Evolutionary conservation across 1,139 yeast species (phyloP), one percentile per base, ranked within the genome.

Genomic region (Zygosaccharomyces pseudobailii): DNA sequence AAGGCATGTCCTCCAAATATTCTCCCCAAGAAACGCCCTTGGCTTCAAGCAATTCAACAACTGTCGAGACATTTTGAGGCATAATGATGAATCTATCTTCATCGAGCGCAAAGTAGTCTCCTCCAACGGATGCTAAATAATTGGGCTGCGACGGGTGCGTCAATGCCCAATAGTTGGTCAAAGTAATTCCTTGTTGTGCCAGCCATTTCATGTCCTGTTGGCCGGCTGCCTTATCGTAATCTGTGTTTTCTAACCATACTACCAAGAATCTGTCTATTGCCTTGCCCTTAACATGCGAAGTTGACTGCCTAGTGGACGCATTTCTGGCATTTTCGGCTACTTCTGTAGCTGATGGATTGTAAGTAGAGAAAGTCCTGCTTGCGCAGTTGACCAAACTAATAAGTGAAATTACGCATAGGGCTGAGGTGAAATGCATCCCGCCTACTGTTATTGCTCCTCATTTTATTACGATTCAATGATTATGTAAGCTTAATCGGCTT

Each of bases 101-200:
- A 46, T 63, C 67, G 45, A 74, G 65, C 19, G 76, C 74, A 50
- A 73, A 74, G 61, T 74, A 72, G 58, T 72, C 77, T 51, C 80
- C 80, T 46, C 71, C 72, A 45, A 68, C 75, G 42, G 76, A 61
- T 27, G 74, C 74, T 53, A 74, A 58, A 59, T 75, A 75, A 65
- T 75, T 75, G 53, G 79, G 78, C 66, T 75, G 75, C 1, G 79
- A 74, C 42, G 79, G 78, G 55, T 74, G 77, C 39, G 78, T 72
- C 32, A 74, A 55, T 28, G 73, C 72, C 70, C 75, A 74, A 67
- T 75, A 74, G 68, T 75, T 75, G 59, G 66, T 67, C 55, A 75
- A 65, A 32, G 66, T 61, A 46, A 74, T 66, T 56, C 78, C 80
- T 42, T 72, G 60, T 54, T 65, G 50, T 21, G 72, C 70, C 39